Base-by-base conservation (phyloP, 176 grass and related monocot genomes). In the Oryza brachyantha region DNA sequence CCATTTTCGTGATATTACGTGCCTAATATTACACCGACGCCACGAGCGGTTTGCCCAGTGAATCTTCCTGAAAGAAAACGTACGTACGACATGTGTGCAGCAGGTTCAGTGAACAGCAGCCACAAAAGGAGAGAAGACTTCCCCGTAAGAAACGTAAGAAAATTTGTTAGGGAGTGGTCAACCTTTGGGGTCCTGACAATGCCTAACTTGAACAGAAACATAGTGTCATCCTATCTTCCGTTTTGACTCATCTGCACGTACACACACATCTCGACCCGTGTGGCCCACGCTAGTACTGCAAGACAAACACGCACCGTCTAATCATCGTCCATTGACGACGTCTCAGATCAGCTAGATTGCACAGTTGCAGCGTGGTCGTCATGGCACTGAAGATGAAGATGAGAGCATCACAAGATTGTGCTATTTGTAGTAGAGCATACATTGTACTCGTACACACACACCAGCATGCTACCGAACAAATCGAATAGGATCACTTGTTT, bases 171-270 rank as follows among this genome's bases (percentile, higher is more conserved):
- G 76, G 41, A 37, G 32, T 46, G 40, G 73, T 87, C 79, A 78
- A 73, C 45, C 59, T 37, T 48, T 36, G 10, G 13, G 43, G 67
- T 46, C 86, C 60, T 38, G 60, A 13, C n/a, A 66, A 38, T 59
- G 86, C 86, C 86, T 79, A 83, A 83, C 85, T 64, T 43, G 55
- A 7, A 64, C 71, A 37, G 17, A 28, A 22, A 1, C 0, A 10
- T 41, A 55, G 55, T 83, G 61, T 27, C 60, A 61, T 38, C 19
- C 68, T 73, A 66, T 7, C 68, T 58, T 29, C 80, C 80, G 3
- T 40, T 60, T 79, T 88, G 79, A 83, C 61, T 61, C 74, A 29
- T 27, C 17, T 66, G 63, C 60, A 21, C 46, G 7, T 50, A 17
- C 39, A 3, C 1, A 31, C 52, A 24, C n/a, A n/a, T n/a, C n/a